Percentiles rank a stretch among this genome's conserved stretches.
Evolutionary conservation across 1,284 basidiomycete species (phyloP).

Genomic region (Mycena sp.): DNA sequence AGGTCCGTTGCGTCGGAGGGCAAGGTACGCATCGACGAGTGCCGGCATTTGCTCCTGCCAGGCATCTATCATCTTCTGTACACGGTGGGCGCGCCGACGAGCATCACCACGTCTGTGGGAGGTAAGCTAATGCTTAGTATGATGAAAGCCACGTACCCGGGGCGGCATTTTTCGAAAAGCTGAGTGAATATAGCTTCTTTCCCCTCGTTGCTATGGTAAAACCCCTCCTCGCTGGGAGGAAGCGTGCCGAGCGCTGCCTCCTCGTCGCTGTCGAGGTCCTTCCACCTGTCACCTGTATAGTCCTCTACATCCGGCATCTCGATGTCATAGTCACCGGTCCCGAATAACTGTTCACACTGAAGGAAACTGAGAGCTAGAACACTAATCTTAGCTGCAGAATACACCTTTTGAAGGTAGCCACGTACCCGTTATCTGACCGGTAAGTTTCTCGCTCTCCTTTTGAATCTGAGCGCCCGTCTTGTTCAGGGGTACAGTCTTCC

Average conservation of each 20-base stretch:
- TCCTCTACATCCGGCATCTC: no score
- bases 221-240: constrained; percentile 9
- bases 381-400: no score
- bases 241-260: not conserved
- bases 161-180: not conserved
- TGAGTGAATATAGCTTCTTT: not conserved
- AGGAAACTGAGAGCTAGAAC: no score
- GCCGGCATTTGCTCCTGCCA: not conserved
- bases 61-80: not conserved
- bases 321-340: no score
- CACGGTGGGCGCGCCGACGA: not conserved
- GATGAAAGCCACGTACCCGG: not conserved
- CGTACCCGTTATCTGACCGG: no score
- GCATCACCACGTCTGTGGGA: not conserved
- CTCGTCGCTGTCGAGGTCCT: not conserved
- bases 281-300: no score
- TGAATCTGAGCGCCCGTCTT: no score
- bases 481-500: no score
- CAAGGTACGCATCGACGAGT: not conserved
- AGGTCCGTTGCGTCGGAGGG: not conserved
- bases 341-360: no score
- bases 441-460: no score
- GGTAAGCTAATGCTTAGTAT: not conserved
- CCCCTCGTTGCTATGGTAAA: not conserved
- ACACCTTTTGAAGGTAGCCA: no score